phyloP scores from a whole-genome alignment of 225 moss, liverwort and hornwort genomes.

The Antitrichia curtipendula region DNA sequence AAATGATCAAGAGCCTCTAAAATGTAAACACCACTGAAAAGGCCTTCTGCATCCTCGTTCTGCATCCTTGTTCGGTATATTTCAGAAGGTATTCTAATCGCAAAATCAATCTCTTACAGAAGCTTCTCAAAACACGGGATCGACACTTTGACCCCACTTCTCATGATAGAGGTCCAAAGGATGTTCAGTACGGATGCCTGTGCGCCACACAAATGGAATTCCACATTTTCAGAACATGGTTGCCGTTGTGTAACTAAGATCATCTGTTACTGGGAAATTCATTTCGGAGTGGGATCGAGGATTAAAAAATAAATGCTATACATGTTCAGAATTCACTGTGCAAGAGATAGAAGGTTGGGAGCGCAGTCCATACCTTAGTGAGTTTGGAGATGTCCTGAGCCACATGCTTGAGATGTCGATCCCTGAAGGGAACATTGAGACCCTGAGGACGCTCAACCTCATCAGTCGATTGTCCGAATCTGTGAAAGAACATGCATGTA shows the following conservation, averaged over 20 bases:
- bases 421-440: conserved; percentile 36
- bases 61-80: neutral
- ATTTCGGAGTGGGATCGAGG: neutral
- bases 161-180: conserved; percentile 35
- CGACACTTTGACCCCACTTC: conserved; percentile 28
- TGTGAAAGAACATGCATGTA: neutral
- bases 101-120: conserved; percentile 1
- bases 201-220: neutral
- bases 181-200: conserved; percentile 35
- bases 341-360: neutral
- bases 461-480: neutral
- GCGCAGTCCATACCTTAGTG: conserved; percentile 19
- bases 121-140: conserved; percentile 38
- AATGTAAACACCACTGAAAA: neutral
- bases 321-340: neutral
- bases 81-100: neutral
- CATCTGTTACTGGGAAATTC: neutral
- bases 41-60: neutral
- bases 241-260: neutral
- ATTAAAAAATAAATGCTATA: neutral
- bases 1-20: neutral
- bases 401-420: conserved; percentile 43
- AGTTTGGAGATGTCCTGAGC: conserved; percentile 38
- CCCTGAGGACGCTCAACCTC: conserved; percentile 11
- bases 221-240: neutral